Conservation (phyloP, 202 grass and related monocot genomes). For the Hordeum pubiflorum region DNA sequence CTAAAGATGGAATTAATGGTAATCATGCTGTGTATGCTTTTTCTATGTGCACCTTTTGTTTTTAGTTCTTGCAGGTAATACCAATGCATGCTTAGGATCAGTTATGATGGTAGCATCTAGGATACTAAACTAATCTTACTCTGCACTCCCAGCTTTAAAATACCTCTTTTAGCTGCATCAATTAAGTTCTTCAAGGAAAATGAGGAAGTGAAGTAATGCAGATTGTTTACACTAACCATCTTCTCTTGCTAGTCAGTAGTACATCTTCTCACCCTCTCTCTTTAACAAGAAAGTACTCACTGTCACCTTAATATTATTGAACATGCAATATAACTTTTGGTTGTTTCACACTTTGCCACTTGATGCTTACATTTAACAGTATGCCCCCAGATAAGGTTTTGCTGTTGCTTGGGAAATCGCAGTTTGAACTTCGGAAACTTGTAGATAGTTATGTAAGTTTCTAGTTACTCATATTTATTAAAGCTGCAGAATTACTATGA, state of each 20-base stretch:
- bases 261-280: not conserved
- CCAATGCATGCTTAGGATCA: not conserved
- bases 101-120: not conserved
- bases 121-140: not conserved
- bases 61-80: not conserved
- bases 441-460: conserved; percentile 97
- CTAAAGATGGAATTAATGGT: conserved; percentile 90
- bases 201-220: not conserved
- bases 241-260: not conserved
- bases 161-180: not conserved
- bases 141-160: not conserved
- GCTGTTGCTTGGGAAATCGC: conserved; percentile 80
- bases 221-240: not conserved
- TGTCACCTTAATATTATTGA: not conserved
- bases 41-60: not conserved
- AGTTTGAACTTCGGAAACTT: conserved; percentile 97
- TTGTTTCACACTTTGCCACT: not conserved
- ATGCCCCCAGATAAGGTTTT: conserved; percentile 69
- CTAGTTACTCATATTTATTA: conserved; percentile 26
- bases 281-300: not conserved
- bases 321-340: not conserved
- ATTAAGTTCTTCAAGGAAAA: conserved; percentile 11
- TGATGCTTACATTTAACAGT: conserved; percentile 25
- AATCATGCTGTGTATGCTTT: conserved; percentile 12
- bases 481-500: conserved; percentile 18